phyloP scores from a whole-genome alignment of 305 asterid genomes.

The Fraxinus sp. region DNA sequence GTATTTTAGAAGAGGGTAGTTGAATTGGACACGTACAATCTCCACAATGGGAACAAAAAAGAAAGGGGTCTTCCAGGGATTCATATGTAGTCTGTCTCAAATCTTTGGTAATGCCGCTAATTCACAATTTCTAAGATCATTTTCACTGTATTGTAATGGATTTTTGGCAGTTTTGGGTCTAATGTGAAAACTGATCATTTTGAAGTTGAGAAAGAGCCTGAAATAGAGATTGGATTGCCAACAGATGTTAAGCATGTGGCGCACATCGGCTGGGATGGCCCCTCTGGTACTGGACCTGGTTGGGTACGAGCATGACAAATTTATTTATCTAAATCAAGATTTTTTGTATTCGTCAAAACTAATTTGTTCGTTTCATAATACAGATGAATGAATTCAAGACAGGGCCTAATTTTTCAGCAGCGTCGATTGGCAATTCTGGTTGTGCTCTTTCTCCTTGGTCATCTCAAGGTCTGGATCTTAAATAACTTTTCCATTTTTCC shows the following conservation, averaged over 20 bases:
- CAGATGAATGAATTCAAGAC: constrained; percentile 63
- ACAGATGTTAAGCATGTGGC: constrained; percentile 36
- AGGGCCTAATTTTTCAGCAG: constrained; percentile 47
- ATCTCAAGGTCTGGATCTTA: constrained; percentile 46
- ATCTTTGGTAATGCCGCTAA: constrained; percentile 30
- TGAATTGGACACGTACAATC: not conserved
- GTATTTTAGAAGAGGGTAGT: not conserved
- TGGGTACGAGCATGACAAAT: constrained; percentile 22
- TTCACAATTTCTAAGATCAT: not conserved
- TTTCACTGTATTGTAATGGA: not conserved
- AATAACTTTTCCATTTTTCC: not conserved
- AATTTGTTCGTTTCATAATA: not conserved
- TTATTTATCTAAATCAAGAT: not conserved
- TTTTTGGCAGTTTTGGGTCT: not conserved
- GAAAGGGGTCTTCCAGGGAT: constrained; percentile 32
- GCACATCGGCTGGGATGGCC: constrained; percentile 33
- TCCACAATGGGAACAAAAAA: constrained; percentile 29
- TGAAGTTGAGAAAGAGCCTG: constrained; percentile 32
- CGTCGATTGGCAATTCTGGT: constrained; percentile 43
- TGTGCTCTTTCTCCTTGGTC: constrained; percentile 65
- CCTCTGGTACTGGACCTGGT: constrained; percentile 22
- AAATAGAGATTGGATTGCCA: constrained; percentile 27
- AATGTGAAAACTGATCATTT: not conserved
- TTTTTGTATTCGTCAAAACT: not conserved
- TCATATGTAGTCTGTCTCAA: constrained; percentile 24